phyloP scores from a whole-genome alignment of 2,329 filamentous ascomycete genomes.

The Ascochyta koolunga region DNA sequence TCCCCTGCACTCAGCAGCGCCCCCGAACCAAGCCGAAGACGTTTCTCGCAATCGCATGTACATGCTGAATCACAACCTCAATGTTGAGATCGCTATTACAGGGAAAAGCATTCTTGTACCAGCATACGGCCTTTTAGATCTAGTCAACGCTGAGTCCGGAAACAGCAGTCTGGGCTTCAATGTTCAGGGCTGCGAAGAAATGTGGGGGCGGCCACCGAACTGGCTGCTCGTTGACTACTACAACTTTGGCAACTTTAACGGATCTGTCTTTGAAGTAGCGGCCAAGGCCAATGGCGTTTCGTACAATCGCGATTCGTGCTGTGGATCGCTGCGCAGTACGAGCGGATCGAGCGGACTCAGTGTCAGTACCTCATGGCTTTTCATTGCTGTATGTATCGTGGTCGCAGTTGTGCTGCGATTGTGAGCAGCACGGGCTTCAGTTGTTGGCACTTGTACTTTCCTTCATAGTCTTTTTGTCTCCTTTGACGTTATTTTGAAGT shows the following conservation, averaged over 20 bases:
- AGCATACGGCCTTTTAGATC: constrained; percentile 33
- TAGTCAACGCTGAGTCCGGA: constrained; percentile 39
- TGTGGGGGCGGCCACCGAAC: constrained; percentile 44
- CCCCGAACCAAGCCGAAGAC: constrained; percentile 65
- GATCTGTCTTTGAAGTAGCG: constrained; percentile 45
- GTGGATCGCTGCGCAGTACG: constrained; percentile 19
- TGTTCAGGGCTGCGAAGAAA: constrained; percentile 33
- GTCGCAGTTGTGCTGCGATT: not conserved
- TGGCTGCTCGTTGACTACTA: constrained; percentile 48
- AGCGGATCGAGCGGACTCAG: not conserved
- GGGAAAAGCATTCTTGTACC: constrained; percentile 52
- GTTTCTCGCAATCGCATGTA: constrained; percentile 69
- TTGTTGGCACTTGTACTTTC: not conserved
- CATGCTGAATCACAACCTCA: constrained; percentile 90
- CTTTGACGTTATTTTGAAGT: too few species aligned
- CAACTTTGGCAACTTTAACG: constrained; percentile 42
- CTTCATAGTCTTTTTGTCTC: too few species aligned
- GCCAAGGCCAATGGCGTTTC: constrained; percentile 58
- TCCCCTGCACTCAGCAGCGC: constrained; percentile 80
- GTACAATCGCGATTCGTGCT: constrained; percentile 31
- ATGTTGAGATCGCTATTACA: constrained; percentile 57
- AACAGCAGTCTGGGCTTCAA: constrained; percentile 37
- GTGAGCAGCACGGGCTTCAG: not conserved
- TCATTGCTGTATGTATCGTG: not conserved
- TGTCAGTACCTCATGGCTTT: not conserved